Evolutionary conservation across 495 filamentous ascomycete species (phyloP).

Genomic region (Penicillium paxilli): DNA sequence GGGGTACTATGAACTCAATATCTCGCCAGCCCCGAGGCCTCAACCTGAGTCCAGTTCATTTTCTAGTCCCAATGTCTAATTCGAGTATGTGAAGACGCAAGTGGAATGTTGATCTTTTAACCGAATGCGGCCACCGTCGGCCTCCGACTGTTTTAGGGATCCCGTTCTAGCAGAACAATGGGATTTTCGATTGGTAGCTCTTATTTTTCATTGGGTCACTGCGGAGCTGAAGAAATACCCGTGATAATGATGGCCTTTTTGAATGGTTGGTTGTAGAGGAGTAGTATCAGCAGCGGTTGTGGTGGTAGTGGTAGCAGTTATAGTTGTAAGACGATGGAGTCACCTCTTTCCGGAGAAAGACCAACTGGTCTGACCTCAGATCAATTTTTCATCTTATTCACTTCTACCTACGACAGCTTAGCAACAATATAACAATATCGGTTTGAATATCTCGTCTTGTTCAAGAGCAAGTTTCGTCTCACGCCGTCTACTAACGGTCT

Average conservation of each 20-base stretch:
- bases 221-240: neutral
- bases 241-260: neutral
- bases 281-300: neutral
- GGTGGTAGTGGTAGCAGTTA: neutral
- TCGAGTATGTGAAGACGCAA: neutral
- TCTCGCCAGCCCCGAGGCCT: too few relatives aligned
- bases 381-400: neutral
- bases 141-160: conserved; percentile 18
- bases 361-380: neutral
- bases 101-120: conserved; percentile 18
- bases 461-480: neutral
- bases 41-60: too few relatives aligned
- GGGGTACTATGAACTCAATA: too few relatives aligned
- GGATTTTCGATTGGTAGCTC: neutral
- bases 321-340: too few relatives aligned
- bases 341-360: neutral
- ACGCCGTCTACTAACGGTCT: neutral
- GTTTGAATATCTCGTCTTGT: neutral
- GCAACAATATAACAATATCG: neutral
- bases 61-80: too few relatives aligned
- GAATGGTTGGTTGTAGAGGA: neutral
- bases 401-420: neutral
- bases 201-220: neutral
- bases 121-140: conserved; percentile 19
- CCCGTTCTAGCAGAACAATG: conserved; percentile 3